Percentiles rank a stretch among this genome's conserved stretches.
phyloP scores from a whole-genome alignment of 495 filamentous ascomycete species.

The Amorphotheca resinae region DNA sequence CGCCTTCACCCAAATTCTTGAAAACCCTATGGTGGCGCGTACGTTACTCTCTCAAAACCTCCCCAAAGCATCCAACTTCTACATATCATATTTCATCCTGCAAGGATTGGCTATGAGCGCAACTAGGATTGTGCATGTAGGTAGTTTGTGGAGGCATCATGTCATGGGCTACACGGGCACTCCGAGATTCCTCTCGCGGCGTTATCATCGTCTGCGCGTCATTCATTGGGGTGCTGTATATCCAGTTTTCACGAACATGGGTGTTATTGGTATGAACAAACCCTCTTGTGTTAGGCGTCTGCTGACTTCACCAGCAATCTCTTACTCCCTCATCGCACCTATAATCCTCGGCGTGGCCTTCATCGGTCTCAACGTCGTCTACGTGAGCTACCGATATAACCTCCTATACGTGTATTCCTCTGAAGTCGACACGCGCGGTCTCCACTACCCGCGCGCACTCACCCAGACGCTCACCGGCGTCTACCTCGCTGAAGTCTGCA shows the following conservation, averaged over 20 bases:
- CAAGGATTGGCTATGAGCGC: constrained; percentile 78
- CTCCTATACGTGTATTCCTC: constrained; percentile 80
- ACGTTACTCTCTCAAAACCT: constrained; percentile 62
- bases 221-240: constrained; percentile 82
- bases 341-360: constrained; percentile 77
- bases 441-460: constrained; percentile 70
- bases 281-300: not conserved
- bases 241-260: constrained; percentile 74
- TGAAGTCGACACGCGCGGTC: constrained; percentile 77
- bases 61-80: constrained; percentile 82
- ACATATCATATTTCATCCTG: constrained; percentile 85
- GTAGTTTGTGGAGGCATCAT: constrained; percentile 61
- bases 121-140: constrained; percentile 60
- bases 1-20: constrained; percentile 44
- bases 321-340: constrained; percentile 84
- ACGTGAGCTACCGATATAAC: constrained; percentile 90
- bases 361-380: constrained; percentile 73
- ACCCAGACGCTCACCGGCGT: constrained; percentile 82
- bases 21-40: constrained; percentile 47
- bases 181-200: constrained; percentile 41
- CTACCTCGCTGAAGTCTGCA: constrained; percentile 72
- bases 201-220: constrained; percentile 45
- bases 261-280: constrained; percentile 53
- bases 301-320: constrained; percentile 41
- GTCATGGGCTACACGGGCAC: constrained; percentile 51